Conservation (phyloP, 305 asterid genomes). For the Solanum hybrid region DNA sequence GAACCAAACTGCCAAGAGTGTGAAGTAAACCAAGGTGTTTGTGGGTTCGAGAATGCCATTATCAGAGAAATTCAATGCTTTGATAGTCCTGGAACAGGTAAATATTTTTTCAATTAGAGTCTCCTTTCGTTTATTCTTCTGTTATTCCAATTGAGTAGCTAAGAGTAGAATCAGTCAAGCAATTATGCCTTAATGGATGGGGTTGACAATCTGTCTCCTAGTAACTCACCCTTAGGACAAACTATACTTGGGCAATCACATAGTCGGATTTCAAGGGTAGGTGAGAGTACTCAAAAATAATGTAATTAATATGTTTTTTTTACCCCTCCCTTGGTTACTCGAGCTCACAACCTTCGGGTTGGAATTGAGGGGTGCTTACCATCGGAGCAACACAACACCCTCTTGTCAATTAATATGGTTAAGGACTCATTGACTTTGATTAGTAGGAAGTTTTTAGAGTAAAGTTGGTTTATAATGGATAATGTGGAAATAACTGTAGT, state of each 20-base stretch:
- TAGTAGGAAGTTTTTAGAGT: neutral
- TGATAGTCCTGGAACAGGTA: conserved; percentile 34
- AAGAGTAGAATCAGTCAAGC: neutral
- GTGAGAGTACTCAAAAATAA: neutral
- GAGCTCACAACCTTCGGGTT: neutral
- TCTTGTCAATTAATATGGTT: neutral
- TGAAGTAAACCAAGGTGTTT: conserved; percentile 16
- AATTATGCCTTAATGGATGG: neutral
- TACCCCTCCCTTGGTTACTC: neutral
- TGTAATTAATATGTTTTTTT: neutral
- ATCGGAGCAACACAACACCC: neutral
- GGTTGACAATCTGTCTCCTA: neutral
- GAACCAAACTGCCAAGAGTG: conserved; percentile 44
- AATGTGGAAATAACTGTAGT: neutral
- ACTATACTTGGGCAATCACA: neutral
- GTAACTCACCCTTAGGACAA: neutral
- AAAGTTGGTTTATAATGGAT: neutral
- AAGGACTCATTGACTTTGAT: neutral
- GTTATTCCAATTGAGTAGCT: neutral
- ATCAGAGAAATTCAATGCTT: conserved; percentile 13
- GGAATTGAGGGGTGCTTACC: neutral
- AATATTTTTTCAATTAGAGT: neutral
- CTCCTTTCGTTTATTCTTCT: neutral
- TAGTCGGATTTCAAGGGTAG: neutral
- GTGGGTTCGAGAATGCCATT: conserved; percentile 16